Percentiles rank a stretch among this genome's conserved stretches.
phyloP scores from a whole-genome alignment of 2,329 filamentous ascomycete species.

The Ophiosphaerella narmari region DNA sequence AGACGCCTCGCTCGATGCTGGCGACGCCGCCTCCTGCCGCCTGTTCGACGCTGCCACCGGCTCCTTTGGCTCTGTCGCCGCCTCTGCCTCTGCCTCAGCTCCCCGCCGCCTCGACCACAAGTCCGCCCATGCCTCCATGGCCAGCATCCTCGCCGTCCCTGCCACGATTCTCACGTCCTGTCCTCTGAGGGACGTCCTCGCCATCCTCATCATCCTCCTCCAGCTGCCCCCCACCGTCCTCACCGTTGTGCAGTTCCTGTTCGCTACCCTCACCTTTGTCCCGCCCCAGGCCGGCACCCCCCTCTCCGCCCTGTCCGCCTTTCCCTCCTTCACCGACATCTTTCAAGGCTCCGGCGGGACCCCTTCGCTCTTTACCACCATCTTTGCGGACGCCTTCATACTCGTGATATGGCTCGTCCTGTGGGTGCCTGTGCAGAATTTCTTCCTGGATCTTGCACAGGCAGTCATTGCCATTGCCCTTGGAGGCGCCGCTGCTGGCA shows the following conservation, averaged over 20 bases:
- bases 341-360: slow-evolving; percentile 86
- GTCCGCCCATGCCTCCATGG: slow-evolving; percentile 69
- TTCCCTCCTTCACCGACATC: slow-evolving; percentile 84
- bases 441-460: slow-evolving; percentile 87
- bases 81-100: slow-evolving; percentile 48
- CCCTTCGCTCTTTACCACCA: slow-evolving; percentile 81
- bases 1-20: slow-evolving; percentile 50
- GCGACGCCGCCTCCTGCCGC: slow-evolving; percentile 38
- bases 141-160: slow-evolving; percentile 72
- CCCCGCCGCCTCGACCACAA: slow-evolving; percentile 64
- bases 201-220: slow-evolving; percentile 93
- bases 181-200: slow-evolving; percentile 91
- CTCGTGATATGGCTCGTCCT: slow-evolving; percentile 85
- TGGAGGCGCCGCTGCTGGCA: slow-evolving; percentile 76
- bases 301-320: slow-evolving; percentile 72
- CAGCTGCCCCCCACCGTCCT: slow-evolving; percentile 87
- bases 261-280: slow-evolving; percentile 90
- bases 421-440: slow-evolving; percentile 84
- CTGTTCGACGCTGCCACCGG: slow-evolving; percentile 32
- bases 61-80: slow-evolving; percentile 45
- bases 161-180: slow-evolving; percentile 87
- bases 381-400: slow-evolving; percentile 82
- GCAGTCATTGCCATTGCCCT: slow-evolving; percentile 91
- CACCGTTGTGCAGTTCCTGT: slow-evolving; percentile 87
- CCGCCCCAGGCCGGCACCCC: slow-evolving; percentile 75